phyloP scores from a whole-genome alignment of 805 yeast species.

The Kluyveromyces wickerhamii region DNA sequence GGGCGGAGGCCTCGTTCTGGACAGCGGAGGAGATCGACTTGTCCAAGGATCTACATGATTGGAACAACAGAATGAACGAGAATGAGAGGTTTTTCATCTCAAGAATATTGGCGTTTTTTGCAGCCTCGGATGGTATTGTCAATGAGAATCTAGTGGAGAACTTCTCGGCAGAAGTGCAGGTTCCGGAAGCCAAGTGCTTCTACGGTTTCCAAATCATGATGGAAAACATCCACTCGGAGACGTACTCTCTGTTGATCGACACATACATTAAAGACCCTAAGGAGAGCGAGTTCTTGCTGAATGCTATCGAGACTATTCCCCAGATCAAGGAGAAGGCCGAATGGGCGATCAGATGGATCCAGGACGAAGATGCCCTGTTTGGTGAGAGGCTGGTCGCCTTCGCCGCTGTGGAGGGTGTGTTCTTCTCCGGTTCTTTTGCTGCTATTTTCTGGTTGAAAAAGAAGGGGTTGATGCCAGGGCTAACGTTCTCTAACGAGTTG shows the following conservation, averaged over 20 bases:
- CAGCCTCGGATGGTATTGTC: conserved; percentile 98
- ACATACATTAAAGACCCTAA: conserved; percentile 93
- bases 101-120: conserved; percentile 92
- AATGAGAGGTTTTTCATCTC: conserved; percentile 91
- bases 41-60: conserved; percentile 83
- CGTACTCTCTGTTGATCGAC: conserved; percentile 90
- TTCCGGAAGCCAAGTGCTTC: conserved; percentile 97
- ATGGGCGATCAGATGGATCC: conserved; percentile 98
- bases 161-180: conserved; percentile 93
- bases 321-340: conserved; percentile 96
- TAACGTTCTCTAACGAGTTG: conserved; percentile 94
- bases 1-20: conserved; percentile 99
- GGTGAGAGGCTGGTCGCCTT: conserved; percentile 96
- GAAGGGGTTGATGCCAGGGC: conserved; percentile 98
- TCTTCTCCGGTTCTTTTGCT: conserved; percentile 97
- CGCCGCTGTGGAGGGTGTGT: conserved; percentile 98
- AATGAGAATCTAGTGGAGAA: conserved; percentile 97
- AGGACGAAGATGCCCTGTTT: conserved; percentile 77
- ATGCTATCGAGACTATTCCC: conserved; percentile 94
- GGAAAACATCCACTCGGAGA: conserved; percentile 98
- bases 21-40: conserved; percentile 98
- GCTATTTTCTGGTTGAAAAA: conserved; percentile 98
- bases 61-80: conserved; percentile 83
- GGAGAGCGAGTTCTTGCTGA: conserved; percentile 83
- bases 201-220: conserved; percentile 99